Evolutionary conservation across 345 rosid species (phyloP).

Genomic region (Melastoma malabathricum): DNA sequence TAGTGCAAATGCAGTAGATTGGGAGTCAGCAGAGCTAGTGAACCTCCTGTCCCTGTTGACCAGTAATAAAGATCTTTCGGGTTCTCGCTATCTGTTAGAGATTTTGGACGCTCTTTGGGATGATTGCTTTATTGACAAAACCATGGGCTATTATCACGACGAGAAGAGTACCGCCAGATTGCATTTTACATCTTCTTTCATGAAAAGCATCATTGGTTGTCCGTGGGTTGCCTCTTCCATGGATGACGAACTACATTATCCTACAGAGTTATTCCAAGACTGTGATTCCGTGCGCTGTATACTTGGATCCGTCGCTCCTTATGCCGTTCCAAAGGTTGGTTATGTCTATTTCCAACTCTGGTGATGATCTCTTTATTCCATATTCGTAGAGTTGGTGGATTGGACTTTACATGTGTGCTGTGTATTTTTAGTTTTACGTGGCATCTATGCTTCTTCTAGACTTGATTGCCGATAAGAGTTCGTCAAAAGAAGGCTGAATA

Average conservation of each 20-base stretch:
- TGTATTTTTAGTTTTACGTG: conserved; percentile 4
- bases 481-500: no score
- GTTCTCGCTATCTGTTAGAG: conserved; percentile 53
- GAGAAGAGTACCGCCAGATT: conserved; percentile 18
- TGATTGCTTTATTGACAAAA: conserved; percentile 45
- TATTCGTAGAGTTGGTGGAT: no score
- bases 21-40: conserved; percentile 75
- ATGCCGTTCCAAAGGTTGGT: conserved; percentile 83
- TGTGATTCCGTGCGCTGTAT: conserved; percentile 64
- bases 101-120: conserved; percentile 72
- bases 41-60: conserved; percentile 36
- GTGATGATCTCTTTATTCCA: no score
- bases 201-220: conserved; percentile 39
- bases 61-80: conserved; percentile 25
- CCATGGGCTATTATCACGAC: conserved; percentile 22
- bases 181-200: conserved; percentile 54
- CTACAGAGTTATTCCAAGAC: conserved; percentile 61
- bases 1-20: conserved; percentile 42
- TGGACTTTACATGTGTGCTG: no score
- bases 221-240: conserved; percentile 67
- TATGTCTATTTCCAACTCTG: not conserved
- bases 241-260: conserved; percentile 57
- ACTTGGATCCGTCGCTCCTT: conserved; percentile 72
- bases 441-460: no score
- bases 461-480: no score